Evolutionary conservation across 495 filamentous ascomycete species (phyloP).

Genomic region (Margaritispora aquatica): DNA sequence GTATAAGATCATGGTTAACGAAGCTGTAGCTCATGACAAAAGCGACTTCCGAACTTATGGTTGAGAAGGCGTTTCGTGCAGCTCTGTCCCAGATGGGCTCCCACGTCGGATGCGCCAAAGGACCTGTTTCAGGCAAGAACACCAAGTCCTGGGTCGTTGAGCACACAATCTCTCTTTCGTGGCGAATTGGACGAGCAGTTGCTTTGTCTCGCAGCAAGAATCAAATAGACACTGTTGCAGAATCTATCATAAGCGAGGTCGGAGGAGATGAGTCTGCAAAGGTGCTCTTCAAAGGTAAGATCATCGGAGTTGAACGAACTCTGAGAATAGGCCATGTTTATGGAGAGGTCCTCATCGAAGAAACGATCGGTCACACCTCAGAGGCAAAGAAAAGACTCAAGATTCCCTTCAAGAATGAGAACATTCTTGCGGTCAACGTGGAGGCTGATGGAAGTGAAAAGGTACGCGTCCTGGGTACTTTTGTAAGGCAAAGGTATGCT

Average conservation of each 20-base stretch:
- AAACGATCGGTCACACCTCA: too few species aligned
- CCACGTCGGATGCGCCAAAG: conserved; percentile 37
- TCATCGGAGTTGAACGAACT: conserved; percentile 48
- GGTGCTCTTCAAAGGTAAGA: conserved; percentile 56
- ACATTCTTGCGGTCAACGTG: conserved; percentile 45
- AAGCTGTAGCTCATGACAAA: conserved; percentile 35
- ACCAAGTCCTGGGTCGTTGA: conserved; percentile 44
- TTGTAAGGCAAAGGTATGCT: too few species aligned
- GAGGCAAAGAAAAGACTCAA: conserved; percentile 34
- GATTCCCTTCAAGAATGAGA: conserved; percentile 63
- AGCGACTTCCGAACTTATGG: conserved; percentile 32
- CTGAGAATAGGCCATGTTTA: conserved; percentile 49
- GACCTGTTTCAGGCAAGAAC: conserved; percentile 35
- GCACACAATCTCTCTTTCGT: conserved; percentile 43
- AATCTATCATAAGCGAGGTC: conserved; percentile 50
- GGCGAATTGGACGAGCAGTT: conserved; percentile 49
- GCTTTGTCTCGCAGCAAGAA: conserved; percentile 40
- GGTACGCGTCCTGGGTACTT: too few species aligned
- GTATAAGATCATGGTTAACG: too few species aligned
- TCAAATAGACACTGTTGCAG: conserved; percentile 41
- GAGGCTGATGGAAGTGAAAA: conserved; percentile 12
- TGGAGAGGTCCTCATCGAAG: conserved; percentile 46
- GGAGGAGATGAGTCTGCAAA: conserved; percentile 44
- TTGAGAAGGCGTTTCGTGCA: conserved; percentile 35
- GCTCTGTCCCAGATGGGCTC: conserved; percentile 43